Percentiles rank a stretch among this genome's conserved stretches.
phyloP scores from a whole-genome alignment of 2,329 filamentous ascomycete genomes.

The Clonostachys sp. region DNA sequence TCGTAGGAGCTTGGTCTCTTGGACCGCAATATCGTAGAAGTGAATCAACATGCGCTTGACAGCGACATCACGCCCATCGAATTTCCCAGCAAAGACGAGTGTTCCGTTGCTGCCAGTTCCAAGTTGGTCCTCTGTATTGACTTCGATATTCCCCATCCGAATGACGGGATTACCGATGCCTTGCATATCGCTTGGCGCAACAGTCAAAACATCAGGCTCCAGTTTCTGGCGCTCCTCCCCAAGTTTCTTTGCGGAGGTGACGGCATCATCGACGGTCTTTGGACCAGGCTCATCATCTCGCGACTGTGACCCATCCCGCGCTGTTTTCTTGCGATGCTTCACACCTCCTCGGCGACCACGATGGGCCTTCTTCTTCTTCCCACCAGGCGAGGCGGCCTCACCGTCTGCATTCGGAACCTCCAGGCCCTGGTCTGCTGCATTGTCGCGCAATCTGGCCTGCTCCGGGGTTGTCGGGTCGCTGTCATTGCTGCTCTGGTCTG shows the following conservation, averaged over 20 bases:
- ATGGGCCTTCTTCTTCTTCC: constrained; percentile 64
- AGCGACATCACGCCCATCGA: constrained; percentile 87
- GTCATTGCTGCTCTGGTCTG: too few species aligned
- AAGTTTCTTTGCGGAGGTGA: constrained; percentile 54
- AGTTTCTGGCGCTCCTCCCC: constrained; percentile 39
- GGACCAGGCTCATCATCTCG: constrained; percentile 37
- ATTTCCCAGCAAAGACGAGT: constrained; percentile 89
- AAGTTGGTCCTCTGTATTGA: constrained; percentile 58
- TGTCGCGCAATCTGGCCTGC: too few species aligned
- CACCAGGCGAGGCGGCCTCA: too few species aligned
- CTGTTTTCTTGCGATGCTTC: constrained; percentile 57
- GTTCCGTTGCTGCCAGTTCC: constrained; percentile 94
- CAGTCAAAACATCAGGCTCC: constrained; percentile 58
- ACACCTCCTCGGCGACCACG: constrained; percentile 68
- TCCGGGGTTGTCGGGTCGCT: too few species aligned
- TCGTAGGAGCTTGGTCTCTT: constrained; percentile 84
- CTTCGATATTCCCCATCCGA: constrained; percentile 59
- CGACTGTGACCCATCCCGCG: constrained; percentile 46
- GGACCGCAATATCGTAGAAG: constrained; percentile 91
- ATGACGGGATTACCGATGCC: constrained; percentile 56
- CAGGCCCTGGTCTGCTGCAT: too few species aligned
- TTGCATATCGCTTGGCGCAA: constrained; percentile 47
- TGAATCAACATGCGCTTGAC: constrained; percentile 96
- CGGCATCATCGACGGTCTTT: constrained; percentile 55
- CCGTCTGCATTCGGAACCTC: too few species aligned